A percentile compares a stretch with the other conserved stretches of the same genome.
phyloP scores from a whole-genome alignment of 2,329 filamentous ascomycete genomes.

The Neofusicoccum sp. region DNA sequence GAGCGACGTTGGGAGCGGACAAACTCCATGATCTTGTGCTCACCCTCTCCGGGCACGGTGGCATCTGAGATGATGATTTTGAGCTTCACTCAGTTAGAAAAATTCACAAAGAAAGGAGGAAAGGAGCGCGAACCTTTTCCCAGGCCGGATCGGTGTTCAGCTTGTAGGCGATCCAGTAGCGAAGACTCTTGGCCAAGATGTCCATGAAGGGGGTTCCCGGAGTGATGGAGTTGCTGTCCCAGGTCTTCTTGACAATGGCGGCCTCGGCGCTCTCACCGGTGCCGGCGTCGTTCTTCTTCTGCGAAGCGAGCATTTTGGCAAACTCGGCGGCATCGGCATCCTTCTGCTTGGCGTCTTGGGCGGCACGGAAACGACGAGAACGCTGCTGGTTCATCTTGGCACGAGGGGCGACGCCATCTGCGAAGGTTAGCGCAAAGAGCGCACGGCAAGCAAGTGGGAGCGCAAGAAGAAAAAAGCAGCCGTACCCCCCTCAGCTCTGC shows the following conservation, averaged over 20 bases:
- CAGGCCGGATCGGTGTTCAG: conserved; percentile 94
- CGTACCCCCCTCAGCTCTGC: conserved; percentile 33
- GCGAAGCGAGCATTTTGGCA: conserved; percentile 70
- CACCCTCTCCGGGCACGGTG: conserved; percentile 94
- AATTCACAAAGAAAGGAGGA: no score
- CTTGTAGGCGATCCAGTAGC: conserved; percentile 98
- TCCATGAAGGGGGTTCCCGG: conserved; percentile 99
- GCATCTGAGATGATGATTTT: conserved; percentile 99
- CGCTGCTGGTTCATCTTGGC: conserved; percentile 99
- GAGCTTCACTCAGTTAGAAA: conserved; percentile 46
- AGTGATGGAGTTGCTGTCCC: conserved; percentile 86
- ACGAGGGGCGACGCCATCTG: conserved; percentile 92
- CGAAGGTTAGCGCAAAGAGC: conserved; percentile 18
- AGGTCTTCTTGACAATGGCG: conserved; percentile 76
- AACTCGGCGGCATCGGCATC: conserved; percentile 88
- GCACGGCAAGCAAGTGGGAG: neutral
- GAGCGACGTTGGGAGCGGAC: conserved; percentile 89
- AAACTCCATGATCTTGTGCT: conserved; percentile 99
- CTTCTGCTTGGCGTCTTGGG: conserved; percentile 91
- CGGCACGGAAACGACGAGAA: conserved; percentile 89
- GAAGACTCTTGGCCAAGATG: conserved; percentile 80
- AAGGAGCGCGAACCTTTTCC: conserved; percentile 60
- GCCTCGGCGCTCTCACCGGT: conserved; percentile 62
- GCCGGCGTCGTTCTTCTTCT: conserved; percentile 56
- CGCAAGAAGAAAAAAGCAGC: conserved; percentile 19